Evolutionary conservation across 257 asterid genomes (phyloP).

Genomic region (Salvia rosmarinus): DNA sequence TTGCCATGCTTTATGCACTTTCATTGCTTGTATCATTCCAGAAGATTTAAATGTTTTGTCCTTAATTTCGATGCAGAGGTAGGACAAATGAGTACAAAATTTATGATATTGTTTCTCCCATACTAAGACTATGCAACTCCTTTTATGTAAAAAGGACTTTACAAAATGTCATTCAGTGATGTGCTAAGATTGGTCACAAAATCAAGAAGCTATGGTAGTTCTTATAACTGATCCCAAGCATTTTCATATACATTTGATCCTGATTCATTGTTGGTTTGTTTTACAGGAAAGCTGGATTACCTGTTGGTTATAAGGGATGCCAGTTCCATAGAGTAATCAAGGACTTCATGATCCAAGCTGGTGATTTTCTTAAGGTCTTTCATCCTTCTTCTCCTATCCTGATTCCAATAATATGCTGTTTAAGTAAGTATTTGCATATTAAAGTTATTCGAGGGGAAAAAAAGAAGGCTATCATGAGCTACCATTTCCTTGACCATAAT

Average conservation of each 20-base stretch:
- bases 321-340: constrained; percentile 94
- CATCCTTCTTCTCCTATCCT: constrained; percentile 1
- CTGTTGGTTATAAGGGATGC: constrained; percentile 87
- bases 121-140: background rate
- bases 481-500: constrained; percentile 7
- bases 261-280: constrained; percentile 35
- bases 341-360: constrained; percentile 97
- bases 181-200: constrained; percentile 12
- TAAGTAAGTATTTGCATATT: constrained; percentile 14
- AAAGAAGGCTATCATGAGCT: background rate
- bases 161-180: background rate
- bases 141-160: background rate
- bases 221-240: background rate
- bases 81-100: background rate
- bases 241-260: background rate
- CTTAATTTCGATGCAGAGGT: background rate
- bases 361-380: constrained; percentile 90
- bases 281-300: constrained; percentile 83
- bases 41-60: background rate
- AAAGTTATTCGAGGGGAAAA: background rate
- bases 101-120: background rate
- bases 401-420: constrained; percentile 15
- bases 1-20: background rate
- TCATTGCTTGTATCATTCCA: constrained; percentile 1
- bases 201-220: background rate